Evolutionary conservation across 345 rosid genomes (phyloP), one percentile per base, ranked within the genome.

Genomic region (Brassica juncea): DNA sequence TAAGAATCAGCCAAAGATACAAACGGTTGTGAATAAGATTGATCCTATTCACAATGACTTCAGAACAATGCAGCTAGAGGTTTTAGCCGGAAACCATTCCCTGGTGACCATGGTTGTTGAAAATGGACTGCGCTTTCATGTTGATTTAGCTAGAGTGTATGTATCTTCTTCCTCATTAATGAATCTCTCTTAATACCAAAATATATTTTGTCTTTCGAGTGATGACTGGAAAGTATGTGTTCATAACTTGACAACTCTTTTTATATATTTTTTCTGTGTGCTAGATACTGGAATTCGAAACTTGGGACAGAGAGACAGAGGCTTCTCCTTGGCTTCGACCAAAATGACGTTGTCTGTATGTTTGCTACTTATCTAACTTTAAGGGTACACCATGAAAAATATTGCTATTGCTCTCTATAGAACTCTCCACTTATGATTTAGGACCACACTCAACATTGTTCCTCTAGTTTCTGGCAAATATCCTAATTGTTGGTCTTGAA

Each of bases 281-380:
- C 89, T 86, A 81, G 99, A 70, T 94, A 90, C 84, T 94, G 99
- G 99, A 94, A 89, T 83, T 92, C 98, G 8, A 91, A 93, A 84
- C 94, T 94, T 62, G 92, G 85, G 73, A 91, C 92, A 60, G 97
- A 94, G 79, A 88, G 99, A 84, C 99, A 84, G 76, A 89, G 92
- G 73, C 92, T 94, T 79, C 79, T 94, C 34, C 80, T 78, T 64
- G 85, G 84, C 70, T 91, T 94, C 77, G 83, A 86, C 47, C 85
- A 60, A 76, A 77, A 75, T 34, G 98, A 92, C 64, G 94, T 94
- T 80, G 86, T 94, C 49, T 91, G 97, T 92, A 89, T 75, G 92
- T 84, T 82, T 84, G 82, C 82, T 55, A 72, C 77, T 82, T 77
- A 75, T 19, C 62, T 71, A 65, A 52, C 61, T 65, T 73, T 1